Evolutionary conservation across 2,329 filamentous ascomycete species (phyloP).

Genomic region (Exutisphaerella laricina): DNA sequence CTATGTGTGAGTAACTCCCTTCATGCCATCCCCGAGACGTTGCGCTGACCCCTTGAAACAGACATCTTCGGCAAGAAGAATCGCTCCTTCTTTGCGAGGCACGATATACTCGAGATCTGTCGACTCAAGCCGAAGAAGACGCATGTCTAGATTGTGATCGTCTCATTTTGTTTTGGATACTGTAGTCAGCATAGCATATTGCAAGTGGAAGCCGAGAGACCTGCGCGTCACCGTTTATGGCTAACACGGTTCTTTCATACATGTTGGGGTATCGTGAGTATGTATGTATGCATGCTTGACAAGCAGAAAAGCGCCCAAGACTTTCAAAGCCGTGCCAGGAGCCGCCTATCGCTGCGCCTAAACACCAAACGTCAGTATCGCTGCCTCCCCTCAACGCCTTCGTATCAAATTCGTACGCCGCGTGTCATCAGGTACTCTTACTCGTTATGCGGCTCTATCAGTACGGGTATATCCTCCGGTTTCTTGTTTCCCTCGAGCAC

Average conservation of each 20-base stretch:
- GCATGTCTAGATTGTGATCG: no score
- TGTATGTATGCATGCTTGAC: no score
- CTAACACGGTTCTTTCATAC: no score
- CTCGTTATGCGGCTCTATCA: conserved; percentile 40
- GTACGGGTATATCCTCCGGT: conserved; percentile 72
- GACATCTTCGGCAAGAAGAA: conserved; percentile 75
- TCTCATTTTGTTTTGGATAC: no score
- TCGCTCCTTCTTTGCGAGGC: conserved; percentile 66
- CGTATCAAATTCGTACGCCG: neutral
- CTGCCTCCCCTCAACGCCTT: neutral
- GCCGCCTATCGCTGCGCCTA: no score
- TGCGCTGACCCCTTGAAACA: conserved; percentile 32
- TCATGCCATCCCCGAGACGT: neutral
- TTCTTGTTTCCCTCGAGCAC: conserved; percentile 72
- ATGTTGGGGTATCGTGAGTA: no score
- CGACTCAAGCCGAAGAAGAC: neutral
- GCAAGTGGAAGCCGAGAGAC: no score
- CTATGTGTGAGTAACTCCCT: conserved; percentile 61
- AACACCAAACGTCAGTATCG: no score
- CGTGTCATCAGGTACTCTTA: conserved; percentile 1
- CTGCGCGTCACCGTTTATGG: no score
- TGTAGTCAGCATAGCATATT: no score
- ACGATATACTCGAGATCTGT: conserved; percentile 56
- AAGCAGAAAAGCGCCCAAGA: no score
- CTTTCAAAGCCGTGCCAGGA: no score